Base-by-base conservation (phyloP, 2,329 filamentous ascomycete species). In the Neocucurbitaria cava region DNA sequence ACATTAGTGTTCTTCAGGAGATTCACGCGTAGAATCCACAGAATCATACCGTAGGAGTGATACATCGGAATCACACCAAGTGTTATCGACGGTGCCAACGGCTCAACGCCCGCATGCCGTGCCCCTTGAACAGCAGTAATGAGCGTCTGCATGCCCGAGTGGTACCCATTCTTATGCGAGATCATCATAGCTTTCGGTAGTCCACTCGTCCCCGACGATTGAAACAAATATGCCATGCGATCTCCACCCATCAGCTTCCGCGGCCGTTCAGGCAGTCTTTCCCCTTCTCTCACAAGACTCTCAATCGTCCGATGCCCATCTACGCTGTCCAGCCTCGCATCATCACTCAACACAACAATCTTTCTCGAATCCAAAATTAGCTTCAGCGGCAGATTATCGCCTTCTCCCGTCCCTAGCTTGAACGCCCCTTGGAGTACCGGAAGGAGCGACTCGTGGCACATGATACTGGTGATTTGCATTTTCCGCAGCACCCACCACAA, bases 131-230 rank as follows among this genome's bases (percentile, higher is more conserved):
- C 54, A 2, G 59, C 61, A 2, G 62, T 68, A 3, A 66, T 62
- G 39, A 70, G 64, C 8, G 61, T 60, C 33, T 72, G 69, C 13
- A 70, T 59, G 1, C 68, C 65, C 1, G 68, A 70, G 45, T 64
- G 55, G 15, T 62, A 59, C 1, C 65, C 69, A 21, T 70, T 70
- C 8, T 53, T 58, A 54, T 73, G 70, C 5, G 69, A 60, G 8
- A 72, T 73, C 59, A 72, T 71, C 69, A 72, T 71, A 7, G 69
- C 70, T 40, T 74, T 74, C 2, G 71, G 70, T 0, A 73, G 59
- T 0, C 71, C 70, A 1, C 65, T 70, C 0, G 70, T 73, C 0
- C 70, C 71, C 4, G 61, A 66, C 0, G 61, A 68, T 23, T 71
- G 70, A 53, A 71, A 72, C 5, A 72, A 56, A 47, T 70, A 72